Evolutionary conservation across 169 alveolate genomes (phyloP).

Genomic region (Cryptosporidium tyzzeri): DNA sequence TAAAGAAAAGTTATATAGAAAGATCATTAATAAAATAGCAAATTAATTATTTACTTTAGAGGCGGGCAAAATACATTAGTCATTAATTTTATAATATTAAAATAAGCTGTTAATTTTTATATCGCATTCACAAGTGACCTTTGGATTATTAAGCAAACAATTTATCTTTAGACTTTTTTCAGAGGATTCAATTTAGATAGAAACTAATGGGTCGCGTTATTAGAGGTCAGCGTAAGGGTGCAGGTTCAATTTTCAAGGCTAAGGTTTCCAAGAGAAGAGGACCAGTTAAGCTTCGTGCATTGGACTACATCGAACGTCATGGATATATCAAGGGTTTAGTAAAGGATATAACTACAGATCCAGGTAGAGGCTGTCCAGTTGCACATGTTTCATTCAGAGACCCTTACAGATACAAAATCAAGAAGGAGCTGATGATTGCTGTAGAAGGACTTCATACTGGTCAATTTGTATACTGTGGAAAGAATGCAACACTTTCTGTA

Average conservation of each 20-base stretch:
- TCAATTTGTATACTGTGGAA: conserved; percentile 98
- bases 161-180: conserved; percentile 4
- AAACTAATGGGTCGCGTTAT: conserved; percentile 79
- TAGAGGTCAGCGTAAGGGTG: conserved; percentile 97
- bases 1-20: background rate
- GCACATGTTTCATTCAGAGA: conserved; percentile 96
- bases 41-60: conserved; percentile 1
- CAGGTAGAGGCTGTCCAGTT: conserved; percentile 99
- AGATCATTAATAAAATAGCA: conserved; percentile 26
- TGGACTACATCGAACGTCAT: conserved; percentile 89
- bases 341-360: conserved; percentile 97
- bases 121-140: conserved; percentile 27
- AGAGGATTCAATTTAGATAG: conserved; percentile 23
- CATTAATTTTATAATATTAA: background rate
- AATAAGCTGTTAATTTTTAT: background rate
- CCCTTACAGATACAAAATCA: conserved; percentile 94
- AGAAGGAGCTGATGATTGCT: conserved; percentile 97
- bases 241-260: conserved; percentile 95
- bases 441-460: conserved; percentile 99
- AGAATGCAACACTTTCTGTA: conserved; percentile 94
- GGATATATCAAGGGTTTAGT: conserved; percentile 97
- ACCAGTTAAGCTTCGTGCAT: conserved; percentile 94
- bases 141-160: conserved; percentile 9
- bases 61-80: conserved; percentile 18
- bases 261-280: conserved; percentile 95